phyloP scores from a whole-genome alignment of 129 eudicot species.

The Erigeron canadensis region DNA sequence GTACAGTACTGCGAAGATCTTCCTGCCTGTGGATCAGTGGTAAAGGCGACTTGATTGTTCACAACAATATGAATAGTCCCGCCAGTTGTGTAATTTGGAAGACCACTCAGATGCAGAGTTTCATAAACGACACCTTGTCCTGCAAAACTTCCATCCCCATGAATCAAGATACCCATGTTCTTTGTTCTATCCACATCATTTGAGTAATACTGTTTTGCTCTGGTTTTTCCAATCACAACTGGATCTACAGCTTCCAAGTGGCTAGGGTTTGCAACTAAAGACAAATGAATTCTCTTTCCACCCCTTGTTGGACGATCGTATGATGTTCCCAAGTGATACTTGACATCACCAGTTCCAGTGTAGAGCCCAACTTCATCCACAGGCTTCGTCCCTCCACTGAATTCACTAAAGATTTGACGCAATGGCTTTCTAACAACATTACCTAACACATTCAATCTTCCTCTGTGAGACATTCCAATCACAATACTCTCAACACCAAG shows the following conservation, averaged over 20 bases:
- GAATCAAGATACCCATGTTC: conserved; percentile 83
- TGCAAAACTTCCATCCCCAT: conserved; percentile 96
- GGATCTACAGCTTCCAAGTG: conserved; percentile 99
- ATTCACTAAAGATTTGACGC: conserved; percentile 86
- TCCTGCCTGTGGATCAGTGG: conserved; percentile 91
- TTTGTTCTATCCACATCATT: conserved; percentile 79
- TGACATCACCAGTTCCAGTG: conserved; percentile 97
- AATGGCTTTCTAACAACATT: conserved; percentile 93
- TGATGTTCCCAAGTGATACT: conserved; percentile 94
- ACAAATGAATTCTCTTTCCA: conserved; percentile 87
- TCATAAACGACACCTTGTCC: conserved; percentile 98
- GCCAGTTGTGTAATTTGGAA: conserved; percentile 96
- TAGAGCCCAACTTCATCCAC: conserved; percentile 88
- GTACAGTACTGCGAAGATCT: conserved; percentile 98
- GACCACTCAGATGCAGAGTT: conserved; percentile 93
- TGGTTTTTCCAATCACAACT: conserved; percentile 90
- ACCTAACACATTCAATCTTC: conserved; percentile 87
- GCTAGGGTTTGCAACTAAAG: conserved; percentile 96
- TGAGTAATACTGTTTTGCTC: conserved; percentile 92
- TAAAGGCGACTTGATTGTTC: conserved; percentile 96
- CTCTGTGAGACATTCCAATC: conserved; percentile 98
- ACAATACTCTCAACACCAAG: conserved; percentile 99
- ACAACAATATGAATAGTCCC: conserved; percentile 98
- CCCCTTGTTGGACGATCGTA: conserved; percentile 98
- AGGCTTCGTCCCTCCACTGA: conserved; percentile 90